Evolutionary conservation across 441 rosid genomes (phyloP), one percentile per base, ranked within the genome.

Genomic region (Dalechampia spathulata): DNA sequence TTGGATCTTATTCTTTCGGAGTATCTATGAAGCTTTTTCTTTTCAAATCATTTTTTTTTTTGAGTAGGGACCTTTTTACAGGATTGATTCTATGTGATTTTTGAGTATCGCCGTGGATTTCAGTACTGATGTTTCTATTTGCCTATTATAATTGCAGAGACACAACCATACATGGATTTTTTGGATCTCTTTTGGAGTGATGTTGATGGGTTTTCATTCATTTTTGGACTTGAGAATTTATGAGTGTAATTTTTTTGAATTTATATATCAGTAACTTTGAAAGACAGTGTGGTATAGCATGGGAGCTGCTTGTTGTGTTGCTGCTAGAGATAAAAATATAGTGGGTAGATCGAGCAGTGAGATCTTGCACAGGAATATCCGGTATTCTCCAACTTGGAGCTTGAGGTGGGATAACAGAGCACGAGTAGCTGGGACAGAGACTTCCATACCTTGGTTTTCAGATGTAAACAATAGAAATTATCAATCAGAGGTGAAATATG

Each of bases 271-370:
- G 57, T n/a, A 71, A 54, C 58, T n/a, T 57, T 59, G 59, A 38
- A 28, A 52, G n/a, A n/a, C n/a, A n/a, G 52, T 5, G 23, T 2
- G 56, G 58, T 65, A n/a, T 56, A 72, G 59, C 52, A 94, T 94
- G 99, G 99, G 99, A 45, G 78, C 86, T 65, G 88, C 90, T 60
- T 94, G 98, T 61, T 94, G 99, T 70, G 86, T 90, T 64, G 88
- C 88, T 72, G 90, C 88, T 72, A 75, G 95, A 68, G 99, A 94
- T 61, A 90, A 81, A 76, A 80, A 72, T 67, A 90, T 94, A 21
- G 73, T 78, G 25, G 73, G 58, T 78, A 82, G 74, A 63, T 68
- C 85, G 14, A 78, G 82, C 63, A 68, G 70, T 71, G 97, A 87
- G 36, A 61, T 69, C 50, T 54, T 83, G 56, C 87, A 73, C 60